Evolutionary conservation across 257 asterid species (phyloP), one percentile per base, ranked within the genome.

Genomic region (Ophiorrhiza pumila): DNA sequence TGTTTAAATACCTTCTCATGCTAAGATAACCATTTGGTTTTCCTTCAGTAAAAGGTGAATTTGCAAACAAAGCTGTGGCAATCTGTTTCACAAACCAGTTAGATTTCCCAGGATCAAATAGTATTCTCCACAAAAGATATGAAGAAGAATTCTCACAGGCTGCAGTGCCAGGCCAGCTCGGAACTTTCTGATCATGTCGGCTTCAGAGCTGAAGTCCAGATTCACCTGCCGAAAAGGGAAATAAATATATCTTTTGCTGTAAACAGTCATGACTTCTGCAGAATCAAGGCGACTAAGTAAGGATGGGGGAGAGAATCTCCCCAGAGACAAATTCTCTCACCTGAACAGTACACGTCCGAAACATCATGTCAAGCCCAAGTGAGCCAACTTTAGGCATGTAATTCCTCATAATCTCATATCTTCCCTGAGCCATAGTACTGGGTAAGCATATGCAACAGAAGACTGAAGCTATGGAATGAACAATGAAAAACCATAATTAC

Each of bases 301-400:
- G 13, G 31, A 7, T 25, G 75, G 52, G 45, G 63, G 52, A 46
- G n/a, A 17, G 56, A 60, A 45, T 8, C 4, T n/a, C 35, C 23
- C 22, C 15, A 31, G 52, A 13, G 20, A 12, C 25, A 63, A 41
- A 17, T 59, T 43, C 46, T 41, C 76, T 72, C 74, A 93, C 98
- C 97, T 94, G 99, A 46, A 91, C 98, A 13, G 99, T 91, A 79
- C 99, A 92, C 52, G 98, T 94, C 75, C 97, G 83, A 71, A 91
- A 92, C 98, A 90, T 92, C 96, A 90, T 88, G 82, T 94, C 99
- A 62, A 88, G 98, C 72, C 97, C 99, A 80, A 92, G 92, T 47
- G 99, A 75, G 64, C 99, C 99, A 86, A 94, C 99, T 81, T 90
- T 92, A 70, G 99, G 98, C 98, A 94, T 94, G 87, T 94, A 94